Evolutionary conservation across 768 basidiomycete species (phyloP), one percentile per base, ranked within the genome.

Genomic region (Leccinum barrowsii): DNA sequence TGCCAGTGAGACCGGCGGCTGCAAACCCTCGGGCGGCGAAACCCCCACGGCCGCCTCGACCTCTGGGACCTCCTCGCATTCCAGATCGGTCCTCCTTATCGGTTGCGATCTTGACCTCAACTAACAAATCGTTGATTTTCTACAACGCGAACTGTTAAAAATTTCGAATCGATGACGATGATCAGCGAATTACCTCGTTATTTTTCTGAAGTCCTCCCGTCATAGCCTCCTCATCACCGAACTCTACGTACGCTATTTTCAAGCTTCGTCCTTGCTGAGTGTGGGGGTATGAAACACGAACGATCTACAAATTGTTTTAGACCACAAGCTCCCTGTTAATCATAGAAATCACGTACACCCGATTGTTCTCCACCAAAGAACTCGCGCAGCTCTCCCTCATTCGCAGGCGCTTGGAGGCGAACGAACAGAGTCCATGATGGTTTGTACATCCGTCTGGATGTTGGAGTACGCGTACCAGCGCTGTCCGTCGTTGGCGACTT

Each of bases 371-470:
- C 89, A 8, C 80, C 83, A 68, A 89, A 94, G 75, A 91, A 92
- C 17, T 89, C 88, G 55, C 82, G 80, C 7, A 94, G 67, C 50
- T 92, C 90, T 0, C 72, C 63, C 63, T 94, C 92, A 10, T 71
- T 80, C 5, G 82, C 77, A 12, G 80, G 69, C 7, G 76, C 63
- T 17, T 77, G 71, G 75, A 87, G 78, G 61, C 87, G 84, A 80
- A 94, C 84, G 73, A 91, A 94, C 53, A 94, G 80, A 7, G 92
- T 94, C 86, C 87, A 92, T 5, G 92, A 90, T 70, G 90, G 84
- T 42, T 89, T 79, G 28, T 81, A 76, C 0, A 83, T 81, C 57
- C 83, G 81, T 50, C 79, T 79, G 35, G 80, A 80, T 54, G 85
- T 89, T 19, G 92, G 92, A 26, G 92, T 92, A 56, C 90, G 81